Base-by-base conservation (phyloP, 768 basidiomycete species). In the Wakefieldia striispora region DNA sequence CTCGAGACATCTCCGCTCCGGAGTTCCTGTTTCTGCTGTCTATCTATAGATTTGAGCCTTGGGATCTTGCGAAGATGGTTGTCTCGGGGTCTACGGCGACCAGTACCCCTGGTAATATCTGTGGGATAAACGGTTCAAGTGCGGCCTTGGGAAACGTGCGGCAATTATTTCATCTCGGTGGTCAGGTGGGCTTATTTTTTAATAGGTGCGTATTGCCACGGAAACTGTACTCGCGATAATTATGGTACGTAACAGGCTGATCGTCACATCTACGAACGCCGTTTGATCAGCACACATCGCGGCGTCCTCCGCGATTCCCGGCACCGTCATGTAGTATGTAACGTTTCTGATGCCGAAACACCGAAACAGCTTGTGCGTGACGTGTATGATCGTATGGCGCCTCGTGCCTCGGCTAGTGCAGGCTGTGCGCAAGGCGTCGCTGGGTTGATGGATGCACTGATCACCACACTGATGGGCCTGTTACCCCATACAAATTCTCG, bases 281-380 rank as follows among this genome's bases (percentile, higher is more conserved):
- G 59, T 53, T 46, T 57, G 58, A 60, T 60, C 51, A 61, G 50
- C 49, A 55, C 49, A 51, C 56, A 58, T 61, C 59, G 55, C 59
- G 55, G 52, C 59, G 48, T 39, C 43, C 42, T 60, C 59, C 59
- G 59, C 49, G 59, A 60, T 58, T 50, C 59, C 60, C 59, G 59
- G 59, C 45, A 49, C 34, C 54, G 40, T 39, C 47, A 52, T 29
- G 45, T 36, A 39, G 39, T 45, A 61, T 51, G 60, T 64, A 61
- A 62, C 55, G 58, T 58, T 61, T 58, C 59, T 58, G 59, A 40
- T 62, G 50, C 61, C 62, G 59, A 62, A 62, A 62, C 62, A 59
- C 61, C 62, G 59, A 62, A 62, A 62, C 62, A 59, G 52, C 42
- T 41, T 62, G 62, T 29, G 29, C 29, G 29, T 64, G 62, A 64